Evolutionary conservation across 2,329 filamentous ascomycete species (phyloP).

Genomic region (Penicillium vulpinum): DNA sequence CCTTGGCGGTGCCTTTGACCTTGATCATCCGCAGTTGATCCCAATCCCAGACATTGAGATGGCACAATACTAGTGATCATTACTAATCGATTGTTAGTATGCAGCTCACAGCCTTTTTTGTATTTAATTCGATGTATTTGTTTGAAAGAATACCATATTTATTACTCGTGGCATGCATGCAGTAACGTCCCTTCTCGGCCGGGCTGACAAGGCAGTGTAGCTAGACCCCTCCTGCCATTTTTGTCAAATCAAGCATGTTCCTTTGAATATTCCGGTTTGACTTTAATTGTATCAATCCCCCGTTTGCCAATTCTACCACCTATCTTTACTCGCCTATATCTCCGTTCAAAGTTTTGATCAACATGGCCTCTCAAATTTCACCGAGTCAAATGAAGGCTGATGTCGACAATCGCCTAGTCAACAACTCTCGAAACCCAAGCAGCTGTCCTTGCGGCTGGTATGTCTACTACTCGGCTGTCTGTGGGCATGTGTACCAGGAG

Average conservation of each 20-base stretch:
- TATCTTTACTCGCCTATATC: neutral
- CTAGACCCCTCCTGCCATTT: no score
- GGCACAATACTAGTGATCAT: no score
- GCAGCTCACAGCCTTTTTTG: no score
- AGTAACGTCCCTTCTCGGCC: no score
- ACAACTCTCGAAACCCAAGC: neutral
- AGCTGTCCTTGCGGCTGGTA: neutral
- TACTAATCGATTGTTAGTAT: no score
- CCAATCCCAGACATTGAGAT: slow-evolving; percentile 28
- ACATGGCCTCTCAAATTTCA: neutral
- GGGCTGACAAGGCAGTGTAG: no score
- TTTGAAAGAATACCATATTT: no score
- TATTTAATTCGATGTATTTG: no score
- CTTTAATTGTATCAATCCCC: no score
- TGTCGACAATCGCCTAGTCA: neutral
- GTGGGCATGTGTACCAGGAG: neutral
- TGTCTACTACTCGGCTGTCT: neutral
- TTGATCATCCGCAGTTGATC: slow-evolving; percentile 24
- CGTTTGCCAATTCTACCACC: neutral
- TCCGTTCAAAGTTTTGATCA: neutral
- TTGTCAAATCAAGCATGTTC: no score
- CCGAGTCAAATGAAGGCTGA: neutral
- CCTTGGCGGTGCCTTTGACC: slow-evolving; percentile 24
- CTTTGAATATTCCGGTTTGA: no score
- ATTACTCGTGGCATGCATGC: no score